Evolutionary conservation across 2,329 filamentous ascomycete species (phyloP).

Genomic region (Monosporascus sp.): DNA sequence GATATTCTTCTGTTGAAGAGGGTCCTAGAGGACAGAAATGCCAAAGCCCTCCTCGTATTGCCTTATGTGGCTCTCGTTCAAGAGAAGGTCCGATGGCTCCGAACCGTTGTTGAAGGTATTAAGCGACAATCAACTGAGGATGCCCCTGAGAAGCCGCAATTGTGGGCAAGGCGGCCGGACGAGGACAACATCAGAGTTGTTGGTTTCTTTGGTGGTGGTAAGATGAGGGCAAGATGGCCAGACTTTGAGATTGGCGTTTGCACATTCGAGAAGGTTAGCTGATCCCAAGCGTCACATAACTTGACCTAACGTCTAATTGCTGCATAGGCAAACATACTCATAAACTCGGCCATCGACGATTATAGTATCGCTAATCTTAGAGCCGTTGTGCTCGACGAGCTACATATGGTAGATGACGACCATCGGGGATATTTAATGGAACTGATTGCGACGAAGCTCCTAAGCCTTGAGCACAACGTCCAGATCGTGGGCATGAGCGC

Average conservation of each 20-base stretch:
- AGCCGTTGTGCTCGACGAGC: constrained; percentile 67
- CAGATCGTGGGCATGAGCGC: constrained; percentile 79
- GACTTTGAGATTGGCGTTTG: constrained; percentile 76
- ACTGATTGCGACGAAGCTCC: constrained; percentile 66
- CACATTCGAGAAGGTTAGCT: constrained; percentile 67
- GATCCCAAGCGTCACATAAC: constrained; percentile 1
- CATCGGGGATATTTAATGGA: constrained; percentile 72
- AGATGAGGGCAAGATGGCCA: constrained; percentile 60
- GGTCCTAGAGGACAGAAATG: constrained; percentile 56
- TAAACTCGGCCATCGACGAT: constrained; percentile 70
- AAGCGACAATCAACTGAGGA: constrained; percentile 32
- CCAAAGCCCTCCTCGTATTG: constrained; percentile 68
- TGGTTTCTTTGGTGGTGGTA: constrained; percentile 72
- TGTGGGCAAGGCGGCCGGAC: constrained; percentile 51
- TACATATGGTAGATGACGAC: constrained; percentile 80
- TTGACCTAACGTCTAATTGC: constrained; percentile 11
- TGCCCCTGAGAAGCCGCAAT: constrained; percentile 30
- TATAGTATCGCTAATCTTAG: constrained; percentile 59
- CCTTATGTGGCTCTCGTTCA: constrained; percentile 77
- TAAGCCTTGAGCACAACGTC: constrained; percentile 61
- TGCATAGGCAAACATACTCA: constrained; percentile 63
- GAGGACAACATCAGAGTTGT: constrained; percentile 60
- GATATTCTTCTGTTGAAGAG: constrained; percentile 69
- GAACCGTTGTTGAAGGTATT: constrained; percentile 60
- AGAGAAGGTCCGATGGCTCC: constrained; percentile 72